Evolutionary conservation across 352 stramenopile species (phyloP).

Genomic region (Globisporangium parvum): DNA sequence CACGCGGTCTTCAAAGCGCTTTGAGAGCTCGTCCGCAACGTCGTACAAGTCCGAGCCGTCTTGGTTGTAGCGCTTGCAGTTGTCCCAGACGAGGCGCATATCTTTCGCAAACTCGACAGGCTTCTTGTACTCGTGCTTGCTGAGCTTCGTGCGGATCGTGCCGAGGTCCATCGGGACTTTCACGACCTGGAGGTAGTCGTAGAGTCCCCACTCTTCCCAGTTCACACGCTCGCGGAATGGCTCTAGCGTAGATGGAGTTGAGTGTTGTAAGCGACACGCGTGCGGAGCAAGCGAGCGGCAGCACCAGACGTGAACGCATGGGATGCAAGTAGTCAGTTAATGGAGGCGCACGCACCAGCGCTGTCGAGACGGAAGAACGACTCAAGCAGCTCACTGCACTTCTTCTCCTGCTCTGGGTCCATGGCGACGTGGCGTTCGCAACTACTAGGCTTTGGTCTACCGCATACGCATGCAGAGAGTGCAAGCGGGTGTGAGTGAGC

Average conservation of each 20-base stretch:
- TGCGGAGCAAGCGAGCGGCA: too few relatives aligned
- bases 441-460: background rate
- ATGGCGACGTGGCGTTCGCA: constrained; percentile 19
- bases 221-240: constrained; percentile 84
- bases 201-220: constrained; percentile 86
- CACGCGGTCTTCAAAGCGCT: constrained; percentile 86
- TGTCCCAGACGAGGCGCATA: constrained; percentile 83
- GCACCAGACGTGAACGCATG: too few relatives aligned
- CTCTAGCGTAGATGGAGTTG: too few relatives aligned
- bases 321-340: too few relatives aligned
- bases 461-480: too few relatives aligned
- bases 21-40: constrained; percentile 74
- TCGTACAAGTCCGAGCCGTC: constrained; percentile 87
- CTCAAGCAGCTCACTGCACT: constrained; percentile 75
- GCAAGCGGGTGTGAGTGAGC: too few relatives aligned
- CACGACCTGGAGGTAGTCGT: constrained; percentile 89
- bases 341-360: constrained; percentile 39
- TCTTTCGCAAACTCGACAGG: constrained; percentile 74
- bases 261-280: too few relatives aligned
- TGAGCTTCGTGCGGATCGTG: constrained; percentile 75
- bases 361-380: constrained; percentile 78
- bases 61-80: constrained; percentile 86
- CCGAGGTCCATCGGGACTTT: constrained; percentile 91
- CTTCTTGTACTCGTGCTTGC: constrained; percentile 84
- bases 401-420: constrained; percentile 77